A percentile compares a stretch with the other conserved stretches of the same genome.
Evolutionary conservation across 2,329 filamentous ascomycete species (phyloP).

Genomic region (Colletotrichum tamarilloi): DNA sequence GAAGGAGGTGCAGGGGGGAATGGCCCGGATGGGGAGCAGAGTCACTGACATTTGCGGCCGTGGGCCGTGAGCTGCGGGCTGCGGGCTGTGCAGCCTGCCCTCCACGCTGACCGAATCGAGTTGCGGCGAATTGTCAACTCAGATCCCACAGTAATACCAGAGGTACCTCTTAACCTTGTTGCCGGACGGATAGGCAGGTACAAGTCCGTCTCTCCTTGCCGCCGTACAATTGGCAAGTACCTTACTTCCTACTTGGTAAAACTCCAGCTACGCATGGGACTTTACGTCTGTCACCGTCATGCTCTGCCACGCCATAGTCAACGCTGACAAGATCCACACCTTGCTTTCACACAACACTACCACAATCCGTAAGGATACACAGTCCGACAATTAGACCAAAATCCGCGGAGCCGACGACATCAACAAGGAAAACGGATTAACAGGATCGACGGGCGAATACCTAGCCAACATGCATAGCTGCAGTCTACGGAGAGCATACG

Average conservation of each 20-base stretch:
- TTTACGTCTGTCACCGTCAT: constrained; percentile 14
- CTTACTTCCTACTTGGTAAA: neutral
- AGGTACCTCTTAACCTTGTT: neutral
- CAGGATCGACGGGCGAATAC: constrained; percentile 3
- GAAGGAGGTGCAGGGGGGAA: neutral
- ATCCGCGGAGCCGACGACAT: constrained; percentile 18
- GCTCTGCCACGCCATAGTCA: constrained; percentile 28
- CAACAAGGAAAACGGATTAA: neutral
- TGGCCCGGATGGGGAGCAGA: neutral
- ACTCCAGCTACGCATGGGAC: neutral
- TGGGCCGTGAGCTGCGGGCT: neutral
- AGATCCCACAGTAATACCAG: neutral
- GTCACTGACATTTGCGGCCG: neutral
- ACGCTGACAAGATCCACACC: neutral
- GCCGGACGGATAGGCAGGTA: neutral
- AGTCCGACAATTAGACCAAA: neutral
- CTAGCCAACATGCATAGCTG: neutral
- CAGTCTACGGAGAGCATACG: neutral
- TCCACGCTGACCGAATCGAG: neutral
- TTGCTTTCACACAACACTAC: neutral
- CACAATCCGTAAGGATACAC: neutral
- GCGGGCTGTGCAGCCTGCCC: neutral
- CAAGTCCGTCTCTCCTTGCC: neutral
- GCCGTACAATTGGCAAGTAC: neutral
- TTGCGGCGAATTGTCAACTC: neutral